Base-by-base conservation (phyloP, 2,329 filamentous ascomycete genomes). In the Helotiales sp. region DNA sequence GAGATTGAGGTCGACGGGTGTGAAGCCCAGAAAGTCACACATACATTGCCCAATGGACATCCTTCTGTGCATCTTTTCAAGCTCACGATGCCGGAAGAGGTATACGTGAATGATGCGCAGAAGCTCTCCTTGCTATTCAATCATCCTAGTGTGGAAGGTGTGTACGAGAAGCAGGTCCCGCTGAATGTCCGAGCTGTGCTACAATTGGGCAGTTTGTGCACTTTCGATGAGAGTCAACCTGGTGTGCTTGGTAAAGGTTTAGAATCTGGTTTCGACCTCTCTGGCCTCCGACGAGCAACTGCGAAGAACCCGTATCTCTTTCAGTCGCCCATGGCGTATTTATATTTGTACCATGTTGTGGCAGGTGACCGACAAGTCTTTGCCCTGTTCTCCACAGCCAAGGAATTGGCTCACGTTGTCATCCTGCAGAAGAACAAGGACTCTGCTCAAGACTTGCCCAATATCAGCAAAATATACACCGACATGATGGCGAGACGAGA, bases 21-120 rank as follows among this genome's bases (percentile, higher is more conserved):
- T 69, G 84, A 88, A 36, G 93, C 95, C 0, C 91, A 99, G 71
- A 96, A 97, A 70, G 91, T 97, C 67, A 95, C 88, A 68, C 89
- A 96, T 73, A 96, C 91, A 2, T 78, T 99, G 7, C 95, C 95
- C 0, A 99, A 99, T 67, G 95, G 95, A 0, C 95, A 98, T 73
- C 87, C 91, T 2, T 98, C 93, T 0, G 89, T 91, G 3, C 91
- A 99, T 76, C 80, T 99, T 4, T 98, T 98, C 81, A 96, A 93
- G 76, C 81, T 99, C 34, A 93, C 89, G 0, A 90, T 99, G 74
- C 82, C 90, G 0, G 95, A 99, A 72, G 88, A 95, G 55, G 81
- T 90, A 0, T 99, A 96, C 74, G 85, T 96, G 60, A 85, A 87
- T 44, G 91, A 98, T 72, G 81, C 88, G 0, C 88, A 92, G 61